Conservation (phyloP, 768 basidiomycete genomes). For the Chalciporus chontae region DNA sequence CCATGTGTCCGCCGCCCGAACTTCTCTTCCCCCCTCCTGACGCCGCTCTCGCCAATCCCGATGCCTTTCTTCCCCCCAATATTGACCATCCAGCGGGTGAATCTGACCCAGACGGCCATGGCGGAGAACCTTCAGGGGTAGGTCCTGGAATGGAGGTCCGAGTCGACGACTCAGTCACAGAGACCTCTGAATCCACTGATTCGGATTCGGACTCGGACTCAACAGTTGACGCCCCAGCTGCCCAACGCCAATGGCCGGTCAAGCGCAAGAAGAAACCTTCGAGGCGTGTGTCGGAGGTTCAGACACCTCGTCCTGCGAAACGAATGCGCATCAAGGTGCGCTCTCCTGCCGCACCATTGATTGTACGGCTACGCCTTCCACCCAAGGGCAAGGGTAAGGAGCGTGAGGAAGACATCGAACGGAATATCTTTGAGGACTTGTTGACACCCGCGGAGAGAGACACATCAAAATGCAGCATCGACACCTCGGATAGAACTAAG, state of each 20-base stretch:
- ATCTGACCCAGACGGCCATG: slow-evolving; percentile 28
- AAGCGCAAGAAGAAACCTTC: slow-evolving; percentile 29
- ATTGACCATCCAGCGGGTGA: slow-evolving; percentile 13
- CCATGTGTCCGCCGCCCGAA: slow-evolving; percentile 46
- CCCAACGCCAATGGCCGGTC: slow-evolving; percentile 11
- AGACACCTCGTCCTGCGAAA: slow-evolving; percentile 35
- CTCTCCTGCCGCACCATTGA: slow-evolving; percentile 33
- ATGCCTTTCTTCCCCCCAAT: slow-evolving; percentile 42
- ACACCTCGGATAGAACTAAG: slow-evolving; percentile 54
- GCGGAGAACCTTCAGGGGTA: slow-evolving; percentile 24
- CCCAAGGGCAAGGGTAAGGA: slow-evolving; percentile 69
- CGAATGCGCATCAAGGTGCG: slow-evolving; percentile 45
- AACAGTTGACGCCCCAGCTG: slow-evolving; percentile 14
- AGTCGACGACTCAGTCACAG: slow-evolving; percentile 33
- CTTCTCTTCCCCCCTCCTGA: slow-evolving; percentile 7
- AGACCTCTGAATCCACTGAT: slow-evolving; percentile 28
- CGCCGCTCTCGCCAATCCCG: slow-evolving; percentile 23
- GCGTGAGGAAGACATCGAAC: slow-evolving; percentile 56
- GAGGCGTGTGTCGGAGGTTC: slow-evolving; percentile 22
- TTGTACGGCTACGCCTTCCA: slow-evolving; percentile 53
- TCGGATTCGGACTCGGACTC: slow-evolving; percentile 31
- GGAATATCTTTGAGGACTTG: slow-evolving; percentile 82
- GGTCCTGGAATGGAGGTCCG: slow-evolving; percentile 33
- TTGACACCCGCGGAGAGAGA: slow-evolving; percentile 68
- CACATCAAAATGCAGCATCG: slow-evolving; percentile 62